A percentile compares a stretch with the other conserved stretches of the same genome.
Conservation (phyloP, 192 early-diverging fungal genomes). For the Piromyces finnis region DNA sequence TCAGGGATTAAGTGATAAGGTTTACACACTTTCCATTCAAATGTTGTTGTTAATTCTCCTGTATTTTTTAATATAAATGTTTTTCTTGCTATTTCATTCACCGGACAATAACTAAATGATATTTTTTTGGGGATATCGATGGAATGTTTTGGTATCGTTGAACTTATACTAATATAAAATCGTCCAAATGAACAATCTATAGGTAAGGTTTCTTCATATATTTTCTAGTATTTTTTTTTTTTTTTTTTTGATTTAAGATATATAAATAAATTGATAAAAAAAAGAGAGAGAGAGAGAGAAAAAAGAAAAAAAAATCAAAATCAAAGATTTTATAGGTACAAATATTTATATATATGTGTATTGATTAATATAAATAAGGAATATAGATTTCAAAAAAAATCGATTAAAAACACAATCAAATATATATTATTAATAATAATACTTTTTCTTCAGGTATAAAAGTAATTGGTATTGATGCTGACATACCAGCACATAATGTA, state of each 20-base stretch:
- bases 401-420: too few species aligned
- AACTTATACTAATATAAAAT: conserved; percentile 28
- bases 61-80: conserved; percentile 19
- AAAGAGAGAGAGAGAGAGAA: too few species aligned
- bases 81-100: conserved; percentile 18
- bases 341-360: too few species aligned
- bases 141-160: conserved; percentile 30
- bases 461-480: conserved; percentile 31
- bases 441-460: conserved; percentile 39
- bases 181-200: conserved; percentile 30
- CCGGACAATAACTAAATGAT: conserved; percentile 26
- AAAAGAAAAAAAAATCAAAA: too few species aligned
- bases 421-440: too few species aligned
- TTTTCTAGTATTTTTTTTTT: conserved; percentile 21
- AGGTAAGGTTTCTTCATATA: conserved; percentile 29
- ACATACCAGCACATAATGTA: conserved; percentile 37
- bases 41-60: conserved; percentile 22
- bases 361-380: too few species aligned
- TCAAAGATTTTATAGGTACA: too few species aligned
- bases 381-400: too few species aligned
- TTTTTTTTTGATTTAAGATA: too few species aligned
- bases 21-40: conserved; percentile 23
- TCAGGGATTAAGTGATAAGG: conserved; percentile 19
- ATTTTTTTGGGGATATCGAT: conserved; percentile 20
- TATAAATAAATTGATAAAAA: too few species aligned